phyloP scores from a whole-genome alignment of 805 yeast genomes.

The Barnettozyma salicaria region DNA sequence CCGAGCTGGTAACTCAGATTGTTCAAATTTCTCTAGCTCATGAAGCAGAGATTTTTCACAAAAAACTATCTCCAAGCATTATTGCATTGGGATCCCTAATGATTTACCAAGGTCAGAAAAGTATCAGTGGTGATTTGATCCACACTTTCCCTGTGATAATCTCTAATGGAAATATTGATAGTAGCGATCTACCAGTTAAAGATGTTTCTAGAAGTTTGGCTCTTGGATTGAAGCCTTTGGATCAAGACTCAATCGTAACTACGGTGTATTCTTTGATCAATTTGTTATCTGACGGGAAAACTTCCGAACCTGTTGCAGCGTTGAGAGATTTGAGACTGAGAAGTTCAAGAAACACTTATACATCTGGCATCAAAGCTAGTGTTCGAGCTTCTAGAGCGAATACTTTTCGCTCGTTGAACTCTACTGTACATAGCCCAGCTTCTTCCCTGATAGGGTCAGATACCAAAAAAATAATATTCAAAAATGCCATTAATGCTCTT shows the following conservation, averaged over 20 bases:
- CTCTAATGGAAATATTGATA: constrained; percentile 38
- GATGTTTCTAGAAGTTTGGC: constrained; percentile 56
- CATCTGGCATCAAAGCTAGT: constrained; percentile 7
- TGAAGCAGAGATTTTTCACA: constrained; percentile 48
- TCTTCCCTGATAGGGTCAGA: constrained; percentile 3
- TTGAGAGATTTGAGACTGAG: constrained; percentile 32
- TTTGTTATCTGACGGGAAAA: constrained; percentile 51
- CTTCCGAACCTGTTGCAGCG: constrained; percentile 31
- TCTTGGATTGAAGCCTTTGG: constrained; percentile 55
- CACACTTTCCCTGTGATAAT: constrained; percentile 46
- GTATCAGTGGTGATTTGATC: constrained; percentile 31
- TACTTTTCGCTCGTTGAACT: constrained; percentile 17
- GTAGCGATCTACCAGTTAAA: constrained; percentile 43
- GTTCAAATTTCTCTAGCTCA: constrained; percentile 48
- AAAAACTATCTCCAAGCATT: constrained; percentile 43
- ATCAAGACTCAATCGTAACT: constrained; percentile 80
- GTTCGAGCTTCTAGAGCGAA: constrained; percentile 19
- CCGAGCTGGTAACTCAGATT: constrained; percentile 38
- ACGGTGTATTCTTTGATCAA: constrained; percentile 81
- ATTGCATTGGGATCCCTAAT: constrained; percentile 53
- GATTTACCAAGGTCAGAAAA: constrained; percentile 32
- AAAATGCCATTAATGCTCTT: constrained; percentile 64
- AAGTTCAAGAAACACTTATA: constrained; percentile 22
- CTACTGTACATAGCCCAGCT: constrained; percentile 5
- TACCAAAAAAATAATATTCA: constrained; percentile 34